A percentile compares a stretch with the other conserved stretches of the same genome.
These are phyloP conservation scores for Bretschneidera sinensis DNA, from an alignment of 345 rosid genomes.

Conservation along the genomic window DNA sequence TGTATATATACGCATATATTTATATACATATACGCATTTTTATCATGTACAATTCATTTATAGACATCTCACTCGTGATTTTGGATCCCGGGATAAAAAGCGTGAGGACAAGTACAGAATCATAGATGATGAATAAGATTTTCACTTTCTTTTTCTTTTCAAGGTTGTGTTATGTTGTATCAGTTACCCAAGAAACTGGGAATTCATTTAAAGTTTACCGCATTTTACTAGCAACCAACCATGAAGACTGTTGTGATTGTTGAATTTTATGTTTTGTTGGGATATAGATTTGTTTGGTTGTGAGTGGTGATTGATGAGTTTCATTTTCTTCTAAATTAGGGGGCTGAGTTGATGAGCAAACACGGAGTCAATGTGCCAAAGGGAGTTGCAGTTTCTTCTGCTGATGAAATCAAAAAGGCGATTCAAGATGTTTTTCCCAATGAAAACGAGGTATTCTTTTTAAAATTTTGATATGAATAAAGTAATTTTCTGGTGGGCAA, in stretches of 20 bases:
- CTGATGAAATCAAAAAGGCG: slow-evolving; percentile 58
- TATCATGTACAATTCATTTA: neutral
- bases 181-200: neutral
- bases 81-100: slow-evolving; percentile 1
- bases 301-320: neutral
- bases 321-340: slow-evolving; percentile 32
- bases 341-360: slow-evolving; percentile 91
- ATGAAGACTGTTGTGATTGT: neutral
- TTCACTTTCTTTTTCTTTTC: neutral
- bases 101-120: neutral
- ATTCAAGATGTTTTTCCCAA: slow-evolving; percentile 58
- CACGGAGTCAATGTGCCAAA: slow-evolving; percentile 89
- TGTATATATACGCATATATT: neutral
- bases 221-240: neutral
- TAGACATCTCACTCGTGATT: neutral
- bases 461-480: no score
- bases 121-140: neutral
- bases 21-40: neutral
- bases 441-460: slow-evolving; percentile 66
- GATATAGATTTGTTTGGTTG: neutral
- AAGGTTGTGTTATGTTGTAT: no score
- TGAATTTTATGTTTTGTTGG: no score
- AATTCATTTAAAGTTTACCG: neutral
- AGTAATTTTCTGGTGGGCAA: no score
- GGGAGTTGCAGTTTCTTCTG: slow-evolving; percentile 77